Conservation (phyloP, 2,329 filamentous ascomycete species). For the Epichloe coenophiala region DNA sequence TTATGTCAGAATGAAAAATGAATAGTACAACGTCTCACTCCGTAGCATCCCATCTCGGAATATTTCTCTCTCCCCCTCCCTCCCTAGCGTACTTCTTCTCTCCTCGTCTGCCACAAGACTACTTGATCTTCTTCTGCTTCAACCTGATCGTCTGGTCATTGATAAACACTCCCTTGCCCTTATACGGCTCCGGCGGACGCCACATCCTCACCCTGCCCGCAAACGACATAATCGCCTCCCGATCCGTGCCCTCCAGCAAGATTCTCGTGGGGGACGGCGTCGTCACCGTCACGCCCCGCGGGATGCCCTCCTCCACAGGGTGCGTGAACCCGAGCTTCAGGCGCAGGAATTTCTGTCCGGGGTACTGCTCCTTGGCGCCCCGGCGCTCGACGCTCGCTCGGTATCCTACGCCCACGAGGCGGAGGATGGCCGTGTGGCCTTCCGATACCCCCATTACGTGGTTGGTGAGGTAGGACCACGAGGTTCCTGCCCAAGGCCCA, state of each 20-base stretch:
- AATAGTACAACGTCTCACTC: neutral
- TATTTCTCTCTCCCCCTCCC: no score
- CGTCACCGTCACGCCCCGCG: conserved; percentile 69
- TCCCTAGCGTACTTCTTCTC: no score
- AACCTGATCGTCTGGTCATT: conserved; percentile 96
- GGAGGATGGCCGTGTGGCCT: conserved; percentile 85
- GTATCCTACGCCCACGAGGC: conserved; percentile 91
- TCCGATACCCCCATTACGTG: conserved; percentile 90
- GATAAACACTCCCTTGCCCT: conserved; percentile 98
- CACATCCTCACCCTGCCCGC: conserved; percentile 78
- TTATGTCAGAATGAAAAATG: no score
- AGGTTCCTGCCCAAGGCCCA: conserved; percentile 51
- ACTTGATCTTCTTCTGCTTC: conserved; percentile 97
- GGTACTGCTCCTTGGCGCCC: conserved; percentile 60
- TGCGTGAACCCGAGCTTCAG: conserved; percentile 96
- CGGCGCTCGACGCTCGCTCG: conserved; percentile 72
- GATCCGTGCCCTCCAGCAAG: conserved; percentile 75
- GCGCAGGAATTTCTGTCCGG: conserved; percentile 77
- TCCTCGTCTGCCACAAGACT: conserved; percentile 17
- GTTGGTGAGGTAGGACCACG: conserved; percentile 78
- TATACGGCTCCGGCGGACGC: conserved; percentile 92
- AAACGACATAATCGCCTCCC: conserved; percentile 79
- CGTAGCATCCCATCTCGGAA: no score
- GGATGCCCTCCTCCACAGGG: conserved; percentile 80
- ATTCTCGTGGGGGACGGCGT: conserved; percentile 86